Evolutionary conservation across 805 yeast genomes (phyloP).

Genomic region (Candida suzukii): DNA sequence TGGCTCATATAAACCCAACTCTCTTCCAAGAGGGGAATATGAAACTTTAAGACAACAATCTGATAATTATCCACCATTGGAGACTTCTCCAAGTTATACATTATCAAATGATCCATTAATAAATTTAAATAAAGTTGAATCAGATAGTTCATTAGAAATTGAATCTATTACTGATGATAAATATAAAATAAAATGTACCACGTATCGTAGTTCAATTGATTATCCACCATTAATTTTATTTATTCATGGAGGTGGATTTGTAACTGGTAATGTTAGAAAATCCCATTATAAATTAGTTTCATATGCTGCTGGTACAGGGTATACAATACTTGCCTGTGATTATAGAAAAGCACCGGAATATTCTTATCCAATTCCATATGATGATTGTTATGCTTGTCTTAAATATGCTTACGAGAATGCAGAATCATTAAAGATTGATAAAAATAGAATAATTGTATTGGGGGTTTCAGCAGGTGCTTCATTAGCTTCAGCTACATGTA

Average conservation of each 20-base stretch:
- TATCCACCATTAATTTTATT: background rate
- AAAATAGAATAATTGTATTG: conserved; percentile 29
- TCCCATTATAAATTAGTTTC: background rate
- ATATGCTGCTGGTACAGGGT: background rate
- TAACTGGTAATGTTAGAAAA: background rate
- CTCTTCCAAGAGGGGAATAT: background rate
- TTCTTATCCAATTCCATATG: conserved; percentile 41
- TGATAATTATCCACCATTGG: background rate
- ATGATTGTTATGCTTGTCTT: conserved; percentile 34
- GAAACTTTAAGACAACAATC: background rate
- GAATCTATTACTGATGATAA: background rate
- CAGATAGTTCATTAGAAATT: background rate
- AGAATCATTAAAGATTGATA: conserved; percentile 21
- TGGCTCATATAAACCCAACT: background rate
- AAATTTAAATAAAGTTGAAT: background rate
- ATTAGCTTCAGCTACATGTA: conserved; percentile 20
- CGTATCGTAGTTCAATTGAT: background rate
- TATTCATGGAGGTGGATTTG: conserved; percentile 2
- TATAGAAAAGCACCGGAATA: conserved; percentile 44
- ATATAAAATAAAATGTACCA: background rate
- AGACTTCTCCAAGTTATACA: background rate
- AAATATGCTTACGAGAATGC: conserved; percentile 22
- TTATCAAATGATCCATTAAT: background rate
- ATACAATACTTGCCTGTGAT: conserved; percentile 32
- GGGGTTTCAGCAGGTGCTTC: conserved; percentile 44